These are phyloP conservation scores for Hyaloperonospora brassicae DNA, from an alignment of 352 stramenopile species.

Conservation along the genomic window DNA sequence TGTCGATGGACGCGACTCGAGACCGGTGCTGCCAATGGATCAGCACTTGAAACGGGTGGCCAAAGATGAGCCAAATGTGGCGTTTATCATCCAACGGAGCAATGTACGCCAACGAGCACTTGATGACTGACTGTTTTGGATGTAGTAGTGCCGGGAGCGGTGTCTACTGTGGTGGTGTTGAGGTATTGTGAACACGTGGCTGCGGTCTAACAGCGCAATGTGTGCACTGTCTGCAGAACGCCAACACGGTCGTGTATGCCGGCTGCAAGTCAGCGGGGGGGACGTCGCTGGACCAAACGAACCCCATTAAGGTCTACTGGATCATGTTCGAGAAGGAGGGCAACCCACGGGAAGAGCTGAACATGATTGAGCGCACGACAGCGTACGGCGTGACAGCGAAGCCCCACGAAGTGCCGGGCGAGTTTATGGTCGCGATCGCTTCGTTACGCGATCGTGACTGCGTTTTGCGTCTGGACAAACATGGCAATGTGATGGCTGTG, in stretches of 20 bases:
- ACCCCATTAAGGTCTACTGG: constrained; percentile 74
- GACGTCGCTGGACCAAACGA: constrained; percentile 42
- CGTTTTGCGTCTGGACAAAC: constrained; percentile 43
- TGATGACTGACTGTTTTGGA: background rate
- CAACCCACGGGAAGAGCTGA: constrained; percentile 64
- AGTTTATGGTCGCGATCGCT: constrained; percentile 43
- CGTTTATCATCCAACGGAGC: constrained; percentile 84
- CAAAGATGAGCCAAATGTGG: constrained; percentile 65
- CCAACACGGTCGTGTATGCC: constrained; percentile 83
- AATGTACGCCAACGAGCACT: constrained; percentile 34
- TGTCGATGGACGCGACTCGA: constrained; percentile 11
- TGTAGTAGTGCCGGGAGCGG: background rate
- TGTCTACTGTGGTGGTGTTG: background rate
- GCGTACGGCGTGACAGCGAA: constrained; percentile 59
- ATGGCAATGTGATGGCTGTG: constrained; percentile 49
- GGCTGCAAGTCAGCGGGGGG: constrained; percentile 33
- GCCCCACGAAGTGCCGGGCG: constrained; percentile 28
- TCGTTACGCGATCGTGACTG: constrained; percentile 70
- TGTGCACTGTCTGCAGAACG: constrained; percentile 35
- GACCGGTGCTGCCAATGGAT: constrained; percentile 47
- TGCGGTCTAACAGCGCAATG: too few species aligned
- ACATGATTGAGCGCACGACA: constrained; percentile 80
- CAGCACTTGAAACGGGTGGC: constrained; percentile 54
- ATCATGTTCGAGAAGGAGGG: constrained; percentile 83
- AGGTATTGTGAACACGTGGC: too few species aligned